Base-by-base conservation (phyloP, 306 rosid species). In the Prunus dulcis region DNA sequence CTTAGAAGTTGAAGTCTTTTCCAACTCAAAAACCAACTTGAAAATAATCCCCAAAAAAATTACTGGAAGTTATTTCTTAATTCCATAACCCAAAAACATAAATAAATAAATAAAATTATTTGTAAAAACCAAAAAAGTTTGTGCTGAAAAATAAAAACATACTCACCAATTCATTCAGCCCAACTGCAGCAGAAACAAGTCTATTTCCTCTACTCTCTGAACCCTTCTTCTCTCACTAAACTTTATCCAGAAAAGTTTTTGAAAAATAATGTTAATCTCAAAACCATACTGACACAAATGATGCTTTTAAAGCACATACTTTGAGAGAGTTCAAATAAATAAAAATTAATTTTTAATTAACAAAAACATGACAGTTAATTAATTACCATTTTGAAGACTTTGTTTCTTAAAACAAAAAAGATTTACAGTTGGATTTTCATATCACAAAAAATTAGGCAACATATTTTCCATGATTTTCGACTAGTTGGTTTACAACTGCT, bases 391-490 rank as follows among this genome's bases (percentile, higher is more conserved):
- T 12, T 11, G 46, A n/a, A 17, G 46, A 27, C 19, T 27, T 1
- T 23, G 25, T 23, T 23, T 23, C 25, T 23, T 23, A 23, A 28
- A 28, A 28, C 30, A 28, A 47, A 20, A 56, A 9, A 79, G 74
- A 55, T 46, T 62, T 71, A 78, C 47, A 68, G 27, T 60, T 63
- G 69, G 79, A 60, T 79, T 82, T 81, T 83, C 70, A 15, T 69
- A 76, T 76, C 78, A 73, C 80, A 74, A 64, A 81, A 72, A 69
- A 77, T 75, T 72, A 63, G 84, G 87, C 89, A 69, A 69, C 64
- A 55, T 57, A 52, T 53, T 79, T 81, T 89, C 84, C 93, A 34
- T 76, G 67, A 84, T 81, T 74, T 73, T 86, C 87, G 88, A 64
- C 17, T 8, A 8, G 0, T 38, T 66, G 56, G 23, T 49, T 57